A percentile compares a stretch with the other conserved stretches of the same genome.
phyloP scores from a whole-genome alignment of 306 rosid genomes.

The Mucuna pruriens region DNA sequence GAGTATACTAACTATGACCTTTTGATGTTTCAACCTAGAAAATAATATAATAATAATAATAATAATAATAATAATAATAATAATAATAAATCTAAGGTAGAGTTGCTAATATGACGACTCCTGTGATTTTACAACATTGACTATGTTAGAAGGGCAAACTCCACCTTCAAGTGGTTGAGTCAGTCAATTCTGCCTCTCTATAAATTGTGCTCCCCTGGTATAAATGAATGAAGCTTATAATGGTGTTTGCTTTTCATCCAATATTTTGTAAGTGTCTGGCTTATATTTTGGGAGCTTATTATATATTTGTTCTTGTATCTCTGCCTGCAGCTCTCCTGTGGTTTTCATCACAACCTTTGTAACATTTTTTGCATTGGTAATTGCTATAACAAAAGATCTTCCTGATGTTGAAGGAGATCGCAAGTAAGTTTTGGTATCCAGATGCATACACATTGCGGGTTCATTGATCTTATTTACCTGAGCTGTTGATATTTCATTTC shows the following conservation, averaged over 20 bases:
- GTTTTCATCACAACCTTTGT: slow-evolving; percentile 90
- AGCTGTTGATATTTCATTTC: slow-evolving; percentile 9
- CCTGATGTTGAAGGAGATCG: slow-evolving; percentile 98
- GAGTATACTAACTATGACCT: background rate
- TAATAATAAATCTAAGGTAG: too few species aligned
- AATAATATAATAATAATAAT: slow-evolving; percentile 8
- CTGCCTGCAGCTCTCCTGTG: slow-evolving; percentile 84
- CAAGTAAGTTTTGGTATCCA: slow-evolving; percentile 60
- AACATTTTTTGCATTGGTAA: slow-evolving; percentile 91
- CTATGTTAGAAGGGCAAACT: background rate
- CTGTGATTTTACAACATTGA: background rate
- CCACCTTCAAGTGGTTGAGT: slow-evolving; percentile 17
- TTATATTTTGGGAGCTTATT: slow-evolving; percentile 14
- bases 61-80: slow-evolving; percentile 3
- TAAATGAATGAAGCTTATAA: slow-evolving; percentile 13
- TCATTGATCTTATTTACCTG: slow-evolving; percentile 34
- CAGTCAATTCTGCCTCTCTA: background rate
- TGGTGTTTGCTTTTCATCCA: slow-evolving; percentile 20
- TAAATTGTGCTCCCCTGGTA: slow-evolving; percentile 19
- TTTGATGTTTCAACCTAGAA: slow-evolving; percentile 18
- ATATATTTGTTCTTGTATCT: slow-evolving; percentile 34
- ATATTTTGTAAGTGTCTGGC: background rate
- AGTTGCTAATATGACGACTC: slow-evolving; percentile 8
- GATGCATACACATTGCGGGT: slow-evolving; percentile 18
- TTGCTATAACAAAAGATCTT: slow-evolving; percentile 98